Percentiles rank a stretch among this genome's conserved stretches.
Conservation (phyloP, 768 basidiomycete genomes). For the Phlebiopsis gigantea region DNA sequence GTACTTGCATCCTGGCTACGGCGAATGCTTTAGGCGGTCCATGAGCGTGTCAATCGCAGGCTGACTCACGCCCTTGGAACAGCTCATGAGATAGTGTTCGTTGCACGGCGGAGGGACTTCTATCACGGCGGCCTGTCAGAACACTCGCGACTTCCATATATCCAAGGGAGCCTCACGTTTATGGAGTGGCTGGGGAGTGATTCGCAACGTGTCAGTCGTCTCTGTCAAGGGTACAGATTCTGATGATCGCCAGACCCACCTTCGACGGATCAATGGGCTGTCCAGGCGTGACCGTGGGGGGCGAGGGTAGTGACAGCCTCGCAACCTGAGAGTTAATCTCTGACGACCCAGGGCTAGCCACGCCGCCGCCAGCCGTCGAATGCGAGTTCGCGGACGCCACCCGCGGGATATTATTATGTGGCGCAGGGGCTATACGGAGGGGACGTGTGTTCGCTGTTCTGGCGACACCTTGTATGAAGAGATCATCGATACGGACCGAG, state of each 20-base stretch:
- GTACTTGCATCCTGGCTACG: constrained; percentile 61
- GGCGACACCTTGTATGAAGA: constrained; percentile 40
- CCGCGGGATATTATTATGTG: constrained; percentile 22
- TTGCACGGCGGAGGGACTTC: constrained; percentile 84
- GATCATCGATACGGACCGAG: constrained; percentile 45
- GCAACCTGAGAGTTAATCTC: constrained; percentile 35
- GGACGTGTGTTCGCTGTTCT: constrained; percentile 34
- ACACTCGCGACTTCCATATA: neutral
- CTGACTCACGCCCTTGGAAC: constrained; percentile 57
- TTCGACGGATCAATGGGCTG: constrained; percentile 55
- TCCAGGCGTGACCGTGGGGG: constrained; percentile 15
- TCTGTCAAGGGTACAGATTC: neutral
- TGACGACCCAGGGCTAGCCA: constrained; percentile 66
- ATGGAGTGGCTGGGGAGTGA: constrained; percentile 54
- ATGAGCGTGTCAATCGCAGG: neutral
- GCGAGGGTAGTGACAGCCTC: constrained; percentile 26
- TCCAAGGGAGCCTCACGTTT: constrained; percentile 50
- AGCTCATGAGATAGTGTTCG: constrained; percentile 77
- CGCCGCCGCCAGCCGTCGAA: constrained; percentile 54
- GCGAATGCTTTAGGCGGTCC: neutral
- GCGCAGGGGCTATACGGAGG: constrained; percentile 37
- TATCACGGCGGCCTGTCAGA: constrained; percentile 22
- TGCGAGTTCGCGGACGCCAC: constrained; percentile 24
- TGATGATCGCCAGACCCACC: constrained; percentile 31
- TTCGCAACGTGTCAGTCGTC: neutral